Evolutionary conservation across 345 rosid species (phyloP), one percentile per base, ranked within the genome.

Genomic region (Laguncularia racemosa): DNA sequence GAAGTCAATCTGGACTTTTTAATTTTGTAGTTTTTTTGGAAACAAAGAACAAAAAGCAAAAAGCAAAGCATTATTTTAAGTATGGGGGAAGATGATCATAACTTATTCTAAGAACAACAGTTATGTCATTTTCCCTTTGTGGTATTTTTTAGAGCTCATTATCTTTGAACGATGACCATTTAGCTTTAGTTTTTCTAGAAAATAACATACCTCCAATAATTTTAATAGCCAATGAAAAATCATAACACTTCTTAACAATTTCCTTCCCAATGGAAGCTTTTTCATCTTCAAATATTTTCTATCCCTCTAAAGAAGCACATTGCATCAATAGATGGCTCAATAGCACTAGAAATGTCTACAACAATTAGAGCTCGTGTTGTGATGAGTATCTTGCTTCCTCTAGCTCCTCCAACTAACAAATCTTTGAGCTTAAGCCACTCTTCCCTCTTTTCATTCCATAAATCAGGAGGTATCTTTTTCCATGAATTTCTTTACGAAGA

Each of bases 41-140:
- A 75, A 68, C 17, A 71, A 51, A 0, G 70, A 43, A 44, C 76
- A 75, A 8, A 50, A 74, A n/a, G n/a, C 76, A 75, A 8, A 50
- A 74, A 0, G 55, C 58, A 14, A 66, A 70, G 52, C 72, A 74
- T 3, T 26, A 28, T 50, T 74, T 74, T n/a, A 66, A 33, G 47
- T 62, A 64, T 7, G 71, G 53, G n/a, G 71, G 78, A 20, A 69
- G 26, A 46, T 67, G 54, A 40, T 66, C 58, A 9, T 57, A 73
- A 46, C 68, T 73, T 20, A 65, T 46, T 52, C 51, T 55, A 14
- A 73, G 66, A 18, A 33, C 63, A 0, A 45, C 47, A 9, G 62
- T 53, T 4, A 73, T 60, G 6, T 44, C 56, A 19, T 26, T 56
- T 44, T 50, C 55, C 1, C 45, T 55, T 17, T n/a, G 26, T 4